A percentile compares a stretch with the other conserved stretches of the same genome.
Conservation (phyloP, 768 basidiomycete genomes). For the Galerina sulciceps region DNA sequence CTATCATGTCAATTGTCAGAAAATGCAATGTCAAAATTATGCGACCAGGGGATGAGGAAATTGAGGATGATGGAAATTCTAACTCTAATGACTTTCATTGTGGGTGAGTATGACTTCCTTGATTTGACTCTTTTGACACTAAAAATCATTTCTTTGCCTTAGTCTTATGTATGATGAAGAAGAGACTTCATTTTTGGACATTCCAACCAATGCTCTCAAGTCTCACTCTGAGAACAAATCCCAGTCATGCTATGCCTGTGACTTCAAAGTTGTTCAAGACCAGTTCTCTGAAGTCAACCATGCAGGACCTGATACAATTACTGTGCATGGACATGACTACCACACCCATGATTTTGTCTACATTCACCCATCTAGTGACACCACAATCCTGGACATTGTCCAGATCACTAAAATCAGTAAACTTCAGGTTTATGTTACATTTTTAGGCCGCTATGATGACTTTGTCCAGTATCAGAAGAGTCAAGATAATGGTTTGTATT, state of each 20-base stretch:
- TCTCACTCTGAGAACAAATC: slow-evolving; percentile 2
- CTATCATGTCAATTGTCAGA: slow-evolving; percentile 57
- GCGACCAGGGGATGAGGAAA: slow-evolving; percentile 46
- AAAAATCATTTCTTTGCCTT: neutral
- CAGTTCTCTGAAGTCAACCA: slow-evolving; percentile 25
- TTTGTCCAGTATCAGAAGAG: slow-evolving; percentile 24
- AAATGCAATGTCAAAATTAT: slow-evolving; percentile 58
- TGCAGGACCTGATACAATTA: slow-evolving; percentile 38
- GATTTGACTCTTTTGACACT: neutral
- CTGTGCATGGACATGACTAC: slow-evolving; percentile 47
- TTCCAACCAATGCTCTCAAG: slow-evolving; percentile 35
- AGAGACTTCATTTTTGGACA: slow-evolving; percentile 47
- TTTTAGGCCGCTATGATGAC: slow-evolving; percentile 53
- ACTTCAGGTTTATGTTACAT: slow-evolving; percentile 38
- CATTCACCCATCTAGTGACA: slow-evolving; percentile 36
- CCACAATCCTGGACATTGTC: slow-evolving; percentile 50
- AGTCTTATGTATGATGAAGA: slow-evolving; percentile 60
- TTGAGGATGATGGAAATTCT: slow-evolving; percentile 41
- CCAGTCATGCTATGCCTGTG: slow-evolving; percentile 56
- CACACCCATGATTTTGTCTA: slow-evolving; percentile 70
- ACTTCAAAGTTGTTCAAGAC: slow-evolving; percentile 31
- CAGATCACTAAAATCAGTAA: slow-evolving; percentile 51
- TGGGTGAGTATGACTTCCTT: slow-evolving; percentile 40
- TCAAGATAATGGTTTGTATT: neutral
- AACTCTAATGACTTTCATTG: slow-evolving; percentile 59